phyloP scores from a whole-genome alignment of 768 basidiomycete species.

The Trametes cubensis region DNA sequence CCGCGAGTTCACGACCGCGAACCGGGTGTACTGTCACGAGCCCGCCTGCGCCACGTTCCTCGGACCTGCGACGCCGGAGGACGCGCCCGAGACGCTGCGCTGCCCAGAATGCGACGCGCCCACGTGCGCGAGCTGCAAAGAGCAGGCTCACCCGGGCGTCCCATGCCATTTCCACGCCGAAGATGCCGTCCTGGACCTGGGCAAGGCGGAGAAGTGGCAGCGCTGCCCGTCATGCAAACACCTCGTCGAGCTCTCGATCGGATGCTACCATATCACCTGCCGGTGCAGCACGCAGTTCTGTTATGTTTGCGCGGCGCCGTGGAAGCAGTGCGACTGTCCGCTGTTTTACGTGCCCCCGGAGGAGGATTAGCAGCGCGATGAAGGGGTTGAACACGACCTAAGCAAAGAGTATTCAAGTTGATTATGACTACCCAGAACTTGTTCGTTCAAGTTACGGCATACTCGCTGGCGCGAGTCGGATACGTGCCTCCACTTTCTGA shows the following conservation, averaged over 20 bases:
- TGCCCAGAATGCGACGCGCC: slow-evolving; percentile 20
- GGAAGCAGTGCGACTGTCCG: slow-evolving; percentile 31
- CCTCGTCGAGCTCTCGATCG: slow-evolving; percentile 28
- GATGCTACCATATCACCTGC: slow-evolving; percentile 33
- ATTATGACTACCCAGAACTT: background rate
- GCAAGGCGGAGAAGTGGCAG: slow-evolving; percentile 29
- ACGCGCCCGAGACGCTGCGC: background rate
- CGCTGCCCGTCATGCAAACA: slow-evolving; percentile 31
- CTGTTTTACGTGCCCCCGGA: slow-evolving; percentile 16
- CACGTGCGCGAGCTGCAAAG: slow-evolving; percentile 27
- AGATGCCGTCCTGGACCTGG: slow-evolving; percentile 23
- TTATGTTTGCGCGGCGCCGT: slow-evolving; percentile 33
- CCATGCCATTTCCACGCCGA: slow-evolving; percentile 30
- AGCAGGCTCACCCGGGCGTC: slow-evolving; percentile 11
- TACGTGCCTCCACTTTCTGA: too few relatives aligned
- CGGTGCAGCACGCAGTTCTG: slow-evolving; percentile 34
- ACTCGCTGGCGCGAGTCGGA: background rate
- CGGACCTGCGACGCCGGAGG: slow-evolving; percentile 19
- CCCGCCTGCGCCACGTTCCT: slow-evolving; percentile 30
- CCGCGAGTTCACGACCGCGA: slow-evolving; percentile 27
- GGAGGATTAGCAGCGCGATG: slow-evolving; percentile 5
- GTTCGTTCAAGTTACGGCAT: background rate
- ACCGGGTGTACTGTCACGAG: slow-evolving; percentile 30
- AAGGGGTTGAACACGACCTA: background rate
- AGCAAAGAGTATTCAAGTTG: too few relatives aligned